Conservation (phyloP, 352 stramenopile genomes). For the Plasmopara halstedii region DNA sequence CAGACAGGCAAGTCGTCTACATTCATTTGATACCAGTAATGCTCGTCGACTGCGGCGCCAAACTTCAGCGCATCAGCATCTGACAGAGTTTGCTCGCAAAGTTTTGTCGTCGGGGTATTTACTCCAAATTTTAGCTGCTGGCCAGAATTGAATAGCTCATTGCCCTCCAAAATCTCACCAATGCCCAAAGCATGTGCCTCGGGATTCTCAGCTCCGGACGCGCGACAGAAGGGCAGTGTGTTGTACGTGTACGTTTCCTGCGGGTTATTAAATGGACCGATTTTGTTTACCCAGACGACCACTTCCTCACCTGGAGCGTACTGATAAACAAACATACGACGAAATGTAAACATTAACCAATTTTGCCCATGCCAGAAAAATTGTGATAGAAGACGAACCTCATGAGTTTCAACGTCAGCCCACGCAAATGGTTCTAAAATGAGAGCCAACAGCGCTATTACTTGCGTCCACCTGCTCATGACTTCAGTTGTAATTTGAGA, state of each 20-base stretch:
- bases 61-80: slow-evolving; percentile 74
- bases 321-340: slow-evolving; percentile 19
- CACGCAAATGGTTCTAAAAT: slow-evolving; percentile 6
- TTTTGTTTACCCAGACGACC: slow-evolving; percentile 96
- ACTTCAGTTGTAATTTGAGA: slow-evolving; percentile 1
- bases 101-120: slow-evolving; percentile 49
- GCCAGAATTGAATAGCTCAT: slow-evolving; percentile 92
- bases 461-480: slow-evolving; percentile 21
- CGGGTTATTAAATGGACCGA: slow-evolving; percentile 94
- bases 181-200: slow-evolving; percentile 85
- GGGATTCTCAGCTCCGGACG: slow-evolving; percentile 74
- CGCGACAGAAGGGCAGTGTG: slow-evolving; percentile 95
- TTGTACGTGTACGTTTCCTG: slow-evolving; percentile 99
- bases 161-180: slow-evolving; percentile 94
- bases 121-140: slow-evolving; percentile 75
- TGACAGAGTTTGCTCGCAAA: slow-evolving; percentile 68
- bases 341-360: neutral
- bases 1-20: slow-evolving; percentile 98
- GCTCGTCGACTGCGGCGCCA: slow-evolving; percentile 84
- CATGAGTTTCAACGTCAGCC: slow-evolving; percentile 51
- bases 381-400: slow-evolving; percentile 22
- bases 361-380: neutral
- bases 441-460: slow-evolving; percentile 16
- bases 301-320: slow-evolving; percentile 74
- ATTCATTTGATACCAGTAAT: slow-evolving; percentile 99